Percentiles rank a stretch among this genome's conserved stretches.
phyloP scores from a whole-genome alignment of 768 basidiomycete genomes.

The Tylopilus sp. region DNA sequence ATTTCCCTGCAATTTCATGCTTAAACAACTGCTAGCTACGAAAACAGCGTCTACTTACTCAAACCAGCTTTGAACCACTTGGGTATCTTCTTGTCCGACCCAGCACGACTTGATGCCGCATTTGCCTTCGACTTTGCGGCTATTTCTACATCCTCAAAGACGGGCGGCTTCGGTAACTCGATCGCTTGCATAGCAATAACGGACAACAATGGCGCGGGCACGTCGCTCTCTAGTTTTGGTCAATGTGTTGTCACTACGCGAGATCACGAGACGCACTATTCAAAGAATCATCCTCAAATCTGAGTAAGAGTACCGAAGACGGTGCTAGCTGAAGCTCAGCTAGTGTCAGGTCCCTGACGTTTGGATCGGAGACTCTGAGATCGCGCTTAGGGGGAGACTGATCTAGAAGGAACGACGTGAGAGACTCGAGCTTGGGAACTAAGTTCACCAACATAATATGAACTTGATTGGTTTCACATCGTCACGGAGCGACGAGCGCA shows the following conservation, averaged over 20 bases:
- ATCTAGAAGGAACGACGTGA: conserved; percentile 41
- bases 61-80: conserved; percentile 75
- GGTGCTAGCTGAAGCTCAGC: conserved; percentile 74
- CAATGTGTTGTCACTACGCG: background rate
- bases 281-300: conserved; percentile 68
- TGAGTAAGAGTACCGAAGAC: conserved; percentile 70
- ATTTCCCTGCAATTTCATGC: conserved; percentile 21
- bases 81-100: conserved; percentile 53
- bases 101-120: conserved; percentile 8
- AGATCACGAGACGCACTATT: conserved; percentile 47
- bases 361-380: conserved; percentile 74
- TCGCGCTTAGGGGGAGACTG: conserved; percentile 83
- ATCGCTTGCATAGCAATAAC: conserved; percentile 55
- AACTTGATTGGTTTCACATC: conserved; percentile 80
- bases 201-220: conserved; percentile 62
- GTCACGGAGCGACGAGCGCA: conserved; percentile 64
- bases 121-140: conserved; percentile 1
- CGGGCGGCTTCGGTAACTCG: conserved; percentile 63
- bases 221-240: conserved; percentile 42
- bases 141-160: conserved; percentile 24
- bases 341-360: conserved; percentile 64
- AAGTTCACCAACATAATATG: conserved; percentile 62
- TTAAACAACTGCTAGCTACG: background rate
- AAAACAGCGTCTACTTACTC: conserved; percentile 39
- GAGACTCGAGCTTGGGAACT: background rate